phyloP scores from a whole-genome alignment of 2,329 filamentous ascomycete genomes.

The Alternaria dauci region DNA sequence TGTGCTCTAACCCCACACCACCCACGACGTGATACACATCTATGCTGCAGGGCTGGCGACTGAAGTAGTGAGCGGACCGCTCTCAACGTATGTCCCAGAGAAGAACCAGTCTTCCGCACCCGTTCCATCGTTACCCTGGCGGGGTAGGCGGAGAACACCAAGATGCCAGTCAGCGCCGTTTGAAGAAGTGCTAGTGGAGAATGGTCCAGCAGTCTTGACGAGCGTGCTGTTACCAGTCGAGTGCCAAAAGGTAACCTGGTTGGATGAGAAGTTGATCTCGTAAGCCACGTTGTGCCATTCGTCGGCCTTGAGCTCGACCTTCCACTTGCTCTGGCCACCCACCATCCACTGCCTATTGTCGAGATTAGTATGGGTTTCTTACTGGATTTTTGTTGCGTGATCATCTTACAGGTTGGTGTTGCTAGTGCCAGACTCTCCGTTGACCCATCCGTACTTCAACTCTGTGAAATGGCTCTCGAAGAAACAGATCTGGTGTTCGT shows the following conservation, averaged over 20 bases:
- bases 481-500: slow-evolving; percentile 73
- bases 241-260: slow-evolving; percentile 74
- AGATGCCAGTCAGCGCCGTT: slow-evolving; percentile 78
- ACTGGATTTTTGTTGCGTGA: too few relatives aligned
- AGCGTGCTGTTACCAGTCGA: slow-evolving; percentile 69
- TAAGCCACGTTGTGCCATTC: slow-evolving; percentile 81
- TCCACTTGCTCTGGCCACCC: slow-evolving; percentile 68
- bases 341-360: slow-evolving; percentile 66
- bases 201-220: slow-evolving; percentile 66
- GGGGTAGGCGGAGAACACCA: slow-evolving; percentile 71
- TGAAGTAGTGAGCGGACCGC: slow-evolving; percentile 54
- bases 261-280: slow-evolving; percentile 71
- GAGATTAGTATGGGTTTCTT: neutral
- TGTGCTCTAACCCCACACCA: neutral
- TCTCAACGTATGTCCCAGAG: slow-evolving; percentile 75
- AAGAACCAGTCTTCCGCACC: slow-evolving; percentile 73
- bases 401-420: slow-evolving; percentile 58
- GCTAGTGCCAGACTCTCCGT: slow-evolving; percentile 58
- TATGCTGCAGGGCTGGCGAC: slow-evolving; percentile 36
- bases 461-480: slow-evolving; percentile 78
- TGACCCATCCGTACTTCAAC: slow-evolving; percentile 72
- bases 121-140: slow-evolving; percentile 61
- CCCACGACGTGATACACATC: neutral
- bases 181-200: slow-evolving; percentile 67
- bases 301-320: slow-evolving; percentile 65